Base-by-base conservation (phyloP, 495 filamentous ascomycete genomes). In the Trichoderma asperelloides region DNA sequence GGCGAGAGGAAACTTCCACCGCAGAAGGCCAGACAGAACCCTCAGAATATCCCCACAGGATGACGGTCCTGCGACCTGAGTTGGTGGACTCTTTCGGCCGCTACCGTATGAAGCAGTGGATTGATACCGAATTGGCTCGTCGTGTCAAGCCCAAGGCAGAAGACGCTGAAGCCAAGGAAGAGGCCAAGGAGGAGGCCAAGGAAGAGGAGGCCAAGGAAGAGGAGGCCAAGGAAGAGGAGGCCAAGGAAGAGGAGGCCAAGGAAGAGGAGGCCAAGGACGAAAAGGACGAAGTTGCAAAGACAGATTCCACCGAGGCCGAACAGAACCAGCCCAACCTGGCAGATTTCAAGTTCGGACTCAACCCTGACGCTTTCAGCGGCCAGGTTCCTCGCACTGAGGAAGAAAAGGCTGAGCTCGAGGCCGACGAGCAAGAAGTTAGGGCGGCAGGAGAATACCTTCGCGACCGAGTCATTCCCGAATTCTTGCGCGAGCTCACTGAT, bases 291-390 rank as follows among this genome's bases (percentile, higher is more conserved):
- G 68, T 67, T 70, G 67, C 70, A 25, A 37, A 67, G 41, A 60
- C 69, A 9, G 76, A 76, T 16, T 55, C 69, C 39, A 72, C 1
- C 6, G 66, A 64, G 49, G 66, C 15, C n/a, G 75, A 78, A 43
- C 77, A 77, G 71, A 85, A 84, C 66, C 83, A 76, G 70, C 85
- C 97, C 66, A 92, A 97, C 70, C 89, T 95, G 68, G 91, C 91
- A 45, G 84, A 87, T 70, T 98, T 98, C 82, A 79, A 89, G 30
- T 90, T 97, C 66, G 79, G 91, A 33, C 84, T 99, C 33, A 99
- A 99, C 80, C 94, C 96, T 28, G 96, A 99, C 75, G 92, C 91
- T 64, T 97, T 91, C 82, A 93, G 90, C 75, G 94, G 92, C 67
- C 96, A 99, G 77, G 80, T 85, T 47, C 95, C 96, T 30, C 91